phyloP scores from a whole-genome alignment of 805 yeast species.

The Hyphopichia homilentoma region DNA sequence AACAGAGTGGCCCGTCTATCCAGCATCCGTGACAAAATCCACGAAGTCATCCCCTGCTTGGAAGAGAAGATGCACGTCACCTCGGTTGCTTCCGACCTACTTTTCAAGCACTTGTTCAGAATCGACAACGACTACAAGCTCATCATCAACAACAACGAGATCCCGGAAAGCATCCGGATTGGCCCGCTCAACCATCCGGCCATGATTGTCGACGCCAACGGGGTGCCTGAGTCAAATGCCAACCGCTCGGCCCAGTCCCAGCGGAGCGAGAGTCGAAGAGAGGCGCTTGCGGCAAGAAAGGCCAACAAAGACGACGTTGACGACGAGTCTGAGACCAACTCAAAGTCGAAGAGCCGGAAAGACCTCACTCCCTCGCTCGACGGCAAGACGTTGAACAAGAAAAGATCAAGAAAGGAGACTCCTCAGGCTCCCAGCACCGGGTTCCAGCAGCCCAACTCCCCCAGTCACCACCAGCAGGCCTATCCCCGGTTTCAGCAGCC shows the following conservation, averaged over 20 bases:
- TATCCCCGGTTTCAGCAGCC: too few species aligned
- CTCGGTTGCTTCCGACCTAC: constrained; percentile 78
- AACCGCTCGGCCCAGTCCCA: constrained; percentile 65
- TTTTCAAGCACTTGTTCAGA: constrained; percentile 63
- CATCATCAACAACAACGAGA: constrained; percentile 67
- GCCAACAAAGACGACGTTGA: constrained; percentile 45
- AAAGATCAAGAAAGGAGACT: constrained; percentile 11
- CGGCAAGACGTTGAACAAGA: constrained; percentile 7
- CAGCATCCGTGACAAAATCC: constrained; percentile 43
- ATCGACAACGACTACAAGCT: constrained; percentile 78
- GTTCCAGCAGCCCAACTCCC: neutral
- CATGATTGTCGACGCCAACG: constrained; percentile 58
- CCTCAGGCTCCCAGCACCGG: constrained; percentile 1
- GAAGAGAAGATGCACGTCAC: constrained; percentile 99
- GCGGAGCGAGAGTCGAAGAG: constrained; percentile 82
- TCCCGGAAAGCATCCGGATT: constrained; percentile 71
- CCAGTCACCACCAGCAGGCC: too few species aligned
- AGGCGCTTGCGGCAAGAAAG: constrained; percentile 86
- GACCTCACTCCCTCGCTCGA: constrained; percentile 11
- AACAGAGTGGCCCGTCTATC: constrained; percentile 28
- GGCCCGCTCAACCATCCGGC: constrained; percentile 92
- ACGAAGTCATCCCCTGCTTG: constrained; percentile 81
- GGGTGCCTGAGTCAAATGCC: constrained; percentile 32
- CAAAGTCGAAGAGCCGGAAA: constrained; percentile 9
- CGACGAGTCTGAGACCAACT: constrained; percentile 11